Evolutionary conservation across 495 filamentous ascomycete genomes (phyloP), one percentile per base, ranked within the genome.

Genomic region (Hamigera avellanea): DNA sequence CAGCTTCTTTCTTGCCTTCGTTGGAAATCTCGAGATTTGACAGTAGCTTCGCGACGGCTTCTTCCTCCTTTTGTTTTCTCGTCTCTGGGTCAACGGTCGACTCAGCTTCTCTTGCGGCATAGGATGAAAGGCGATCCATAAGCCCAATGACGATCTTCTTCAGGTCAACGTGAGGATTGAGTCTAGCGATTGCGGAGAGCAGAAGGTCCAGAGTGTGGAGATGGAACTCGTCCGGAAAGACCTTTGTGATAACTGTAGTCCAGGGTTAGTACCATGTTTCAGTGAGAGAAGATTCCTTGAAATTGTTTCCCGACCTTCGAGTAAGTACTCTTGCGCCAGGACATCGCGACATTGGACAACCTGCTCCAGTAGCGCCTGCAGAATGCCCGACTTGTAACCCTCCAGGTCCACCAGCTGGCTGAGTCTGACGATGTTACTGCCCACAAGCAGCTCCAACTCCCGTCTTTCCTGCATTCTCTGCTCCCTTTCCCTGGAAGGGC

Each of bases 161-260:
- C 53, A 96, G 72, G 47, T 98, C 93, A 42, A 98, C 91, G 57
- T 94, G 81, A 2, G 86, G 91, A 46, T 96, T 93, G 30, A 98
- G 70, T 40, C 87, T 68, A 15, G 89, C 83, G 19, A 93, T 93
- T 2, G 88, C 89, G 17, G 80, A 87, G 19, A 98, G 73, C 46
- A 98, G 78, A 50, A 93, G 81, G 51, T 98, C 93, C 10, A 98
- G 72, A 0, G 91, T 96, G 52, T 96, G 87, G 9, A 98, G 75
- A 54, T 98, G 91, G 53, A 86, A 98, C 56, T 98, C 91, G 62
- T 98, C 91, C 2, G 91, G 93, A 62, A 98, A 98, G 30, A 98
- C 91, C 60, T 98, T 93, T 2, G 93, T 98, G 44, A 98, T 89
- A 41, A 98, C 93, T 83, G 37, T 46, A 8, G 14, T 15, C 36